phyloP scores from a whole-genome alignment of 2,329 filamentous ascomycete species.

The Endocalyx cinctus region DNA sequence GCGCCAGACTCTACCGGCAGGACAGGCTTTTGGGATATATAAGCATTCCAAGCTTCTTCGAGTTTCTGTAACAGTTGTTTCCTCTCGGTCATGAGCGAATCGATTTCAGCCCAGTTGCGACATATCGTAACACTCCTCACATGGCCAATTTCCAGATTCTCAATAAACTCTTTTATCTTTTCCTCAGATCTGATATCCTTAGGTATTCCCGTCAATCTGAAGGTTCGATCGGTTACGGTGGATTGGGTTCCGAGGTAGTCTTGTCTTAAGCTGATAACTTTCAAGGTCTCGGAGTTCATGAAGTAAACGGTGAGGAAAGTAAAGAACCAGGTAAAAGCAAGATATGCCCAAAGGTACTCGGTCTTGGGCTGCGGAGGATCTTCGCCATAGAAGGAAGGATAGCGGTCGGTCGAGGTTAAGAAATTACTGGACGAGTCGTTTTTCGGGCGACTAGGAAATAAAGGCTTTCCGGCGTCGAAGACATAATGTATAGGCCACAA shows the following conservation, averaged over 20 bases:
- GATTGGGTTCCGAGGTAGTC: constrained; percentile 89
- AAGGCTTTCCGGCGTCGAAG: constrained; percentile 37
- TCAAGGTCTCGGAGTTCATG: constrained; percentile 76
- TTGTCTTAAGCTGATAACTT: constrained; percentile 80
- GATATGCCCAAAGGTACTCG: constrained; percentile 82
- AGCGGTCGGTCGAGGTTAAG: constrained; percentile 4
- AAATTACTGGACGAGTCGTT: constrained; percentile 3
- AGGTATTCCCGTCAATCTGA: constrained; percentile 86
- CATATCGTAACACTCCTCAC: constrained; percentile 87
- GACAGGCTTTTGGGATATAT: constrained; percentile 55
- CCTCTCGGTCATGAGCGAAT: constrained; percentile 66
- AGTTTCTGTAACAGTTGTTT: constrained; percentile 63
- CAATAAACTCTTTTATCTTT: constrained; percentile 80
- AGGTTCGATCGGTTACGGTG: constrained; percentile 92
- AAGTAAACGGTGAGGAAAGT: constrained; percentile 76
- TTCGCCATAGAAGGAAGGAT: constrained; percentile 8
- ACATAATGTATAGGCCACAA: constrained; percentile 81
- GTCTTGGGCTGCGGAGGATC: constrained; percentile 16
- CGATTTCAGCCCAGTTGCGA: constrained; percentile 79
- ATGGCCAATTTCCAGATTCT: constrained; percentile 81
- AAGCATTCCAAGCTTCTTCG: constrained; percentile 78
- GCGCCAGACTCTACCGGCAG: constrained; percentile 18
- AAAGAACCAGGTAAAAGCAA: constrained; percentile 93
- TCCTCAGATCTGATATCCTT: constrained; percentile 71
- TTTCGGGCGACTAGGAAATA: constrained; percentile 2